These are phyloP conservation scores for Rugonectria rugulosa DNA, from an alignment of 2,329 filamentous ascomycete species.

Conservation along the genomic window DNA sequence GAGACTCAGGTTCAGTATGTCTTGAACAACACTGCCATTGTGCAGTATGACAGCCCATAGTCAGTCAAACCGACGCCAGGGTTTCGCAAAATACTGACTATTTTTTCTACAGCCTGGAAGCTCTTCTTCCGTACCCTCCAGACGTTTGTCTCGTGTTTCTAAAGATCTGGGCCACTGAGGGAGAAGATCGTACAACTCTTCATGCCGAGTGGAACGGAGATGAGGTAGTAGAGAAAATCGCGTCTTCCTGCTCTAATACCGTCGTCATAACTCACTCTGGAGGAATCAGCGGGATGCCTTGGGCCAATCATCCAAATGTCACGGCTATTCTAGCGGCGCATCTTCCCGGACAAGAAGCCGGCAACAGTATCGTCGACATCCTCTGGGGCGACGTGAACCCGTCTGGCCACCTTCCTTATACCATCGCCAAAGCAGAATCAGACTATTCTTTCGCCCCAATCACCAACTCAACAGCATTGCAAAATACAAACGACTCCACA, in stretches of 20 bases:
- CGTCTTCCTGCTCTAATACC: slow-evolving; percentile 54
- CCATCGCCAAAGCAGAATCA: slow-evolving; percentile 61
- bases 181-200: slow-evolving; percentile 59
- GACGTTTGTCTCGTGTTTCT: slow-evolving; percentile 73
- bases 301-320: slow-evolving; percentile 66
- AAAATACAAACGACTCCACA: slow-evolving; percentile 51
- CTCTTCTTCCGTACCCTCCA: too few relatives aligned
- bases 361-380: slow-evolving; percentile 66
- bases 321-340: slow-evolving; percentile 68
- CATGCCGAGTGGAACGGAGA: slow-evolving; percentile 67
- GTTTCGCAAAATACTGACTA: too few relatives aligned
- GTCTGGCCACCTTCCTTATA: slow-evolving; percentile 65
- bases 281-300: slow-evolving; percentile 63
- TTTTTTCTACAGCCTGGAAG: too few relatives aligned
- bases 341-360: slow-evolving; percentile 67
- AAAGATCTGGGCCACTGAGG: slow-evolving; percentile 71
- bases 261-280: slow-evolving; percentile 66
- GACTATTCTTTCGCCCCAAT: too few relatives aligned
- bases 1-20: too few relatives aligned
- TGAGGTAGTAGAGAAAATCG: slow-evolving; percentile 61
- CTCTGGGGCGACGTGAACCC: slow-evolving; percentile 68
- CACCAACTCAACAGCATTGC: slow-evolving; percentile 54
- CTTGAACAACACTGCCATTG: too few relatives aligned
- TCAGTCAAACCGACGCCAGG: too few relatives aligned
- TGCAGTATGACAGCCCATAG: too few relatives aligned